Evolutionary conservation across 2,329 filamentous ascomycete species (phyloP).

Genomic region (Ceratocystis diversiconidia): DNA sequence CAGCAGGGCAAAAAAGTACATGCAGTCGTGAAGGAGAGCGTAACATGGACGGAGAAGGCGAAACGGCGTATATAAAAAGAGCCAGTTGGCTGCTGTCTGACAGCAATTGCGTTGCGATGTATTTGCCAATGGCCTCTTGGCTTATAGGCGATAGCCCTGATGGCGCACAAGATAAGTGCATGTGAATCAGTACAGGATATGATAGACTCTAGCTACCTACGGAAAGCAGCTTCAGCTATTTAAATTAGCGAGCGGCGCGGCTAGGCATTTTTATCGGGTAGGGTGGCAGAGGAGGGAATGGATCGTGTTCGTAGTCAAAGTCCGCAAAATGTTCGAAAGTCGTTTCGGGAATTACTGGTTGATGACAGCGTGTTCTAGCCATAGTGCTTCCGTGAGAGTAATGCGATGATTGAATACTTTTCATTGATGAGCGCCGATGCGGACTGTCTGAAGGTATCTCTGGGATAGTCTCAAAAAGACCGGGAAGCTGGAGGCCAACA

Average conservation of each 20-base stretch:
- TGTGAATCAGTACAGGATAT: neutral
- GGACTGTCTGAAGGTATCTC: slow-evolving; percentile 17
- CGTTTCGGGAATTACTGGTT: slow-evolving; percentile 1
- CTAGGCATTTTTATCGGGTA: neutral
- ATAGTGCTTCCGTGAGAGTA: neutral
- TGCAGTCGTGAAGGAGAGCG: slow-evolving; percentile 4
- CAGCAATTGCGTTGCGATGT: no score
- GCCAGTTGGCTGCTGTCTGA: neutral
- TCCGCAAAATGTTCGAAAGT: slow-evolving; percentile 13
- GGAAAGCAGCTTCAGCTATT: neutral
- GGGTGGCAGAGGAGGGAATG: slow-evolving; percentile 2
- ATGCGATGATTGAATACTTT: neutral
- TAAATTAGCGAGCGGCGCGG: neutral
- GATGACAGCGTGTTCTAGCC: neutral
- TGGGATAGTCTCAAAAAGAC: slow-evolving; percentile 21
- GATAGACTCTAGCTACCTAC: neutral
- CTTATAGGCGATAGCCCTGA: no score
- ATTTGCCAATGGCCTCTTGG: no score
- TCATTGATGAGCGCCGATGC: slow-evolving; percentile 11
- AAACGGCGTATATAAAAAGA: neutral
- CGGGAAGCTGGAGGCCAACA: slow-evolving; percentile 25
- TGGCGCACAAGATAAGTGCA: no score
- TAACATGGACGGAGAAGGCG: slow-evolving; percentile 6
- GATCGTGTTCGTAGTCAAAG: slow-evolving; percentile 15
- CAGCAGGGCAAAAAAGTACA: neutral